Evolutionary conservation across 768 basidiomycete genomes (phyloP).

Genomic region (Lentinula sp.): DNA sequence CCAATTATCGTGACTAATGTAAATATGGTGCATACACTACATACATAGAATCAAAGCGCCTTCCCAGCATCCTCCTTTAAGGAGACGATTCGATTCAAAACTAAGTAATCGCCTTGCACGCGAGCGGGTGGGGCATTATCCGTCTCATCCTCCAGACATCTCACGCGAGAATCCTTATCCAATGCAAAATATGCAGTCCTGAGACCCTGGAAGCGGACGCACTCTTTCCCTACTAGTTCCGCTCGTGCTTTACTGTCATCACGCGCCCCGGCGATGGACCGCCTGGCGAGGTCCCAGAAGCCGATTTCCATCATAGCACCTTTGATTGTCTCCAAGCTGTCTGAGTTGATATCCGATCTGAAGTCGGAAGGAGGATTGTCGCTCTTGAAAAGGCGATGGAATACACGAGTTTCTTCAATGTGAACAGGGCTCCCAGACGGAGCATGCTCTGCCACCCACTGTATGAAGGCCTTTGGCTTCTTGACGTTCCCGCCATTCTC

Average conservation of each 20-base stretch:
- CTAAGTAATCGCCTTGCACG: conserved; percentile 69
- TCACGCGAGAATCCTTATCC: conserved; percentile 77
- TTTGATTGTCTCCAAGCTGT: conserved; percentile 75
- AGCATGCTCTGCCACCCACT: conserved; percentile 90
- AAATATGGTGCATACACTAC: background rate
- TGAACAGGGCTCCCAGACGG: conserved; percentile 75
- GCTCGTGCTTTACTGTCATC: conserved; percentile 60
- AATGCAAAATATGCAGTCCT: conserved; percentile 93
- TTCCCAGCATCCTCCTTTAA: conserved; percentile 95
- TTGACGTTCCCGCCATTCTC: conserved; percentile 62
- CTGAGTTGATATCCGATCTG: conserved; percentile 73
- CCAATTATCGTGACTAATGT: background rate
- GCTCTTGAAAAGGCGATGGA: conserved; percentile 91
- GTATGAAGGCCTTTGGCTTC: conserved; percentile 93
- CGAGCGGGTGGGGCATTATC: conserved; percentile 33
- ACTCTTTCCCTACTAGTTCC: conserved; percentile 81
- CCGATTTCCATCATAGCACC: conserved; percentile 85
- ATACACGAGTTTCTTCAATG: conserved; percentile 87
- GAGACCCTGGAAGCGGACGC: conserved; percentile 93
- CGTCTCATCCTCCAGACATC: conserved; percentile 48
- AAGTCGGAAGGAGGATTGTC: conserved; percentile 83
- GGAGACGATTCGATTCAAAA: conserved; percentile 89
- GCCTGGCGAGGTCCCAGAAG: conserved; percentile 80
- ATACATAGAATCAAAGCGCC: conserved; percentile 9
- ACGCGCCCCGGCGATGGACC: conserved; percentile 56